A percentile compares a stretch with the other conserved stretches of the same genome.
phyloP scores from a whole-genome alignment of 352 stramenopile species.

The Globisporangium megalacanthum region DNA sequence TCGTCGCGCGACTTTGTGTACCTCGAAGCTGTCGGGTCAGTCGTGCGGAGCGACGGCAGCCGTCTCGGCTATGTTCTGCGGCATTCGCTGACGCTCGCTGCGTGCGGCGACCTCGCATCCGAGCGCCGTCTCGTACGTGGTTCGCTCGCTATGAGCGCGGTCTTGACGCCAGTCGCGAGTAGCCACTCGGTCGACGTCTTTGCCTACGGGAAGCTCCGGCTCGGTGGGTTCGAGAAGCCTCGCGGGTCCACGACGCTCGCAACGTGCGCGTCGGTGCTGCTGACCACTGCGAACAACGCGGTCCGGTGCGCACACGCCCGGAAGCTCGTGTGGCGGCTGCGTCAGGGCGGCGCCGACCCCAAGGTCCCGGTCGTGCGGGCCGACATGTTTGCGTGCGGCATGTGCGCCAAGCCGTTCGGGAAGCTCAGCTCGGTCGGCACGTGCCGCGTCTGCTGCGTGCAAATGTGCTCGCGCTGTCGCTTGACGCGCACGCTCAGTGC shows the following conservation, averaged over 20 bases:
- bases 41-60: neutral
- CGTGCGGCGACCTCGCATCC: neutral
- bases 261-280: conserved; percentile 9
- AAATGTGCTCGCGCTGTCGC: conserved; percentile 26
- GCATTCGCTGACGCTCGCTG: conserved; percentile 9
- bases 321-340: conserved; percentile 28
- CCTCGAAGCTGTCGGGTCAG: conserved; percentile 7
- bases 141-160: conserved; percentile 2
- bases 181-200: conserved; percentile 12
- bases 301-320: conserved; percentile 23
- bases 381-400: conserved; percentile 16
- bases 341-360: conserved; percentile 9
- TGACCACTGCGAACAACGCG: conserved; percentile 9
- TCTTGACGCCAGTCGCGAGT: conserved; percentile 10
- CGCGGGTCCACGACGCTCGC: neutral
- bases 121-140: conserved; percentile 1
- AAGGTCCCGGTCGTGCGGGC: neutral
- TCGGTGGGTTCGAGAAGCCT: neutral
- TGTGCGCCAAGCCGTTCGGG: conserved; percentile 20
- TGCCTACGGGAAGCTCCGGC: neutral
- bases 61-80: conserved; percentile 14
- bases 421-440: conserved; percentile 19
- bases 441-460: conserved; percentile 21
- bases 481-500: conserved; percentile 18
- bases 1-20: conserved; percentile 25